Percentiles rank a stretch among this genome's conserved stretches.
These are phyloP conservation scores for Akanthomyces uredinophilus DNA, from an alignment of 2,329 filamentous ascomycete genomes.

Conservation along the genomic window DNA sequence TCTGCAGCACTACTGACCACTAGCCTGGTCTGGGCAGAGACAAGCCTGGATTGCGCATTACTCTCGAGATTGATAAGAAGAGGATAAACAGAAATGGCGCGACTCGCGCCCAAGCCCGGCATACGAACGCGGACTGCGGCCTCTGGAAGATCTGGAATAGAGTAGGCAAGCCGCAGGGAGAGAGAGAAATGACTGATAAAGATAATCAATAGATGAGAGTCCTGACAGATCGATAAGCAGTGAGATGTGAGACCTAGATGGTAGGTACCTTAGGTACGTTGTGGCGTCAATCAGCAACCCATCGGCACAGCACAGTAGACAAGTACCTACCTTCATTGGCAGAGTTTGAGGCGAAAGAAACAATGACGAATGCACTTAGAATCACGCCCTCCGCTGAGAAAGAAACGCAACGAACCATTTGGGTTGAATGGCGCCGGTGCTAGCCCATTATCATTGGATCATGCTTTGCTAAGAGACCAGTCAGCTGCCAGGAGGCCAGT, in stretches of 20 bases:
- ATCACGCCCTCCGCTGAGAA: too few relatives aligned
- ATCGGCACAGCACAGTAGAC: too few relatives aligned
- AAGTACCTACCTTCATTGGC: too few relatives aligned
- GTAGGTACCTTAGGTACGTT: too few relatives aligned
- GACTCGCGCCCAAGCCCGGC: not conserved
- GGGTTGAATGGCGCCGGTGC: not conserved
- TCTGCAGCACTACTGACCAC: not conserved
- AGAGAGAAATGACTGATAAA: too few relatives aligned
- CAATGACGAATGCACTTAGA: not conserved
- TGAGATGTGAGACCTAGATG: not conserved
- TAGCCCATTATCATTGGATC: conserved; percentile 10
- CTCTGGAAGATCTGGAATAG: not conserved
- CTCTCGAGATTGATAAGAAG: conserved; percentile 11
- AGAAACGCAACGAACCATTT: not conserved
- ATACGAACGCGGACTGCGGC: not conserved
- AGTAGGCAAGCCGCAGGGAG: not conserved
- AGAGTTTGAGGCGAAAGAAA: not conserved
- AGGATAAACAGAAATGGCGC: conserved; percentile 1
- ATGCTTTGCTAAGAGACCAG: conserved; percentile 2
- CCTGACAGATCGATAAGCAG: not conserved
- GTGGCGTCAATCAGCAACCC: not conserved
- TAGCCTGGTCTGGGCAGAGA: not conserved
- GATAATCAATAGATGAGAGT: too few relatives aligned
- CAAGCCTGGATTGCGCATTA: not conserved
- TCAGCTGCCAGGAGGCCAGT: not conserved